Evolutionary conservation across 768 basidiomycete genomes (phyloP).

Genomic region (Lactifluus subvellereus): DNA sequence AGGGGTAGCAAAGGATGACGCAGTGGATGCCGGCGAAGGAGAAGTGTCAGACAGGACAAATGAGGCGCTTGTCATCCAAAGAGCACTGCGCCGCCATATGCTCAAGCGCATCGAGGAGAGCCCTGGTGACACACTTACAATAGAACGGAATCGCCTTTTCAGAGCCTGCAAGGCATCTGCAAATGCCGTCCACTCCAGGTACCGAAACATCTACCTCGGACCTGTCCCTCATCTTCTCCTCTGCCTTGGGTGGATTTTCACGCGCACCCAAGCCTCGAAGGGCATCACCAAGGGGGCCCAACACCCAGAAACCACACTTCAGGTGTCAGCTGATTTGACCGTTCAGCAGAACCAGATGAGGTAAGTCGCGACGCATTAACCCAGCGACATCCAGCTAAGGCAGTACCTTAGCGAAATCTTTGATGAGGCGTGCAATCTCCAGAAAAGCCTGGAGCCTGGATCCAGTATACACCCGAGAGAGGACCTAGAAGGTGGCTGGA

Average conservation of each 20-base stretch:
- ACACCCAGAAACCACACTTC: neutral
- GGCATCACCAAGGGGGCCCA: neutral
- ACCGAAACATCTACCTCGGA: conserved; percentile 13
- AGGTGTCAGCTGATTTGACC: neutral
- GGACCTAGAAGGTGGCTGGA: neutral
- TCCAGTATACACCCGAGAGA: neutral
- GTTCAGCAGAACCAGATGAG: neutral
- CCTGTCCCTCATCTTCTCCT: conserved; percentile 16
- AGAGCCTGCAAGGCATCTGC: conserved; percentile 8
- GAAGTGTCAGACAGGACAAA: conserved; percentile 5
- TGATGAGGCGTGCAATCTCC: neutral
- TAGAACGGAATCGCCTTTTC: conserved; percentile 7
- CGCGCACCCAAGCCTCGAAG: neutral
- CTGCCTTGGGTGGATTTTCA: conserved; percentile 13
- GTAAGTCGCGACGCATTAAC: neutral
- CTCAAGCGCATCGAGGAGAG: neutral
- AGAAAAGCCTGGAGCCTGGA: neutral
- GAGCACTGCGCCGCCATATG: conserved; percentile 2
- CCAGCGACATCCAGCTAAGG: neutral
- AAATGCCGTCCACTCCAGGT: neutral
- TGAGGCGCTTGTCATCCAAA: conserved; percentile 3
- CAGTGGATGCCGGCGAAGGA: neutral
- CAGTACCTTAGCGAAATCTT: neutral
- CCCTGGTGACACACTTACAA: neutral
- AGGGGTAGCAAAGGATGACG: conserved; percentile 5